Base-by-base conservation (phyloP, 2,329 filamentous ascomycete species). In the Xylaria sp. region DNA sequence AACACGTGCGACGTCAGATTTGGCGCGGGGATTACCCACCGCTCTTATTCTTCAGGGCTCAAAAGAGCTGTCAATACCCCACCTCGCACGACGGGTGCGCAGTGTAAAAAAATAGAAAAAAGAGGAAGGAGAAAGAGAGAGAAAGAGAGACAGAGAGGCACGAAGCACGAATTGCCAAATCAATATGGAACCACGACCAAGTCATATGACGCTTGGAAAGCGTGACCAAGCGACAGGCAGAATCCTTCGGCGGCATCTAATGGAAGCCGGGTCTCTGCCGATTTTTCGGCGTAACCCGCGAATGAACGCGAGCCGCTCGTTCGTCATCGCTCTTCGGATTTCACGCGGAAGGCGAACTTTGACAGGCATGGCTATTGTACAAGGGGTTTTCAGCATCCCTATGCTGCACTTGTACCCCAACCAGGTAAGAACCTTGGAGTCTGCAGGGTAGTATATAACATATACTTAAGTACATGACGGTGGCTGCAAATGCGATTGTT, bases 321-420 rank as follows among this genome's bases (percentile, higher is more conserved):
- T 23, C 19, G 23, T 23, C 47, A 48, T 58, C 60, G 60, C 60
- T 47, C 55, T 60, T 63, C 55, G 60, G 60, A 59, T 41, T 55
- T 55, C 27, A 21, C 11, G 31, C 23, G 49, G 33, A 33, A 29
- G 31, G 60, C 58, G 58, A 56, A 25, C 17, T 37, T 35, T 10
- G 31, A n/a, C 33, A n/a, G 33, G 13, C 35, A 51, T 58, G 38
- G 55, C 19, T 27, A 17, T 43, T 46, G 31, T 47, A 21, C 31
- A 25, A 46, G 54, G 54, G 40, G 7, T 48, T 41, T 52, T 61
- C 53, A 56, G 48, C 55, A 21, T 17, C 31, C 47, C n/a, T n/a
- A n/a, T n/a, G n/a, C n/a, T n/a, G n/a, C n/a, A n/a, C n/a, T n/a
- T n/a, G n/a, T n/a, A n/a, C n/a, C n/a, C n/a, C n/a, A n/a, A n/a